Percentiles rank a stretch among this genome's conserved stretches.
Conservation (phyloP, 495 filamentous ascomycete genomes). For the Letharia lupina region DNA sequence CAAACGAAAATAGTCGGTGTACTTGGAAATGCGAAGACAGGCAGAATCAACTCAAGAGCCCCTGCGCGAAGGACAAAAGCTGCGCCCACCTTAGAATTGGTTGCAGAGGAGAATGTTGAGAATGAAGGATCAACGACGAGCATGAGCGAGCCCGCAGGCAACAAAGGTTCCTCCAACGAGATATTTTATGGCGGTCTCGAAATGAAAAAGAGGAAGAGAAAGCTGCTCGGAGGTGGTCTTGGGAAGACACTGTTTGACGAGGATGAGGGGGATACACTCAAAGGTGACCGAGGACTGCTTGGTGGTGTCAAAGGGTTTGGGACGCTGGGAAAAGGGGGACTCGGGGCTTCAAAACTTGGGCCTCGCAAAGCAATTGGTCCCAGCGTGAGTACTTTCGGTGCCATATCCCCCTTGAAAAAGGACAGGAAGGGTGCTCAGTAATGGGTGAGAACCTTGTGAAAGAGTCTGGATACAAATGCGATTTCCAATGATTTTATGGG, state of each 20-base stretch:
- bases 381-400: slow-evolving; percentile 33
- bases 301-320: slow-evolving; percentile 25
- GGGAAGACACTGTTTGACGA: slow-evolving; percentile 69
- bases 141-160: slow-evolving; percentile 11
- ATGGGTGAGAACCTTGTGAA: neutral
- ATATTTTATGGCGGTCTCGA: slow-evolving; percentile 3
- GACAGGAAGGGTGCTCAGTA: slow-evolving; percentile 47
- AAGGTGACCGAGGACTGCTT: slow-evolving; percentile 29
- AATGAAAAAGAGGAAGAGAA: slow-evolving; percentile 58
- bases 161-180: slow-evolving; percentile 2
- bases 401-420: slow-evolving; percentile 77
- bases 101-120: slow-evolving; percentile 41
- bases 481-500: neutral
- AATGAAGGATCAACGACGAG: slow-evolving; percentile 7
- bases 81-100: slow-evolving; percentile 35
- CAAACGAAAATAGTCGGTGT: neutral
- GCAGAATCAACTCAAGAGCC: slow-evolving; percentile 29
- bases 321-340: slow-evolving; percentile 23
- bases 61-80: slow-evolving; percentile 27
- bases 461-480: neutral
- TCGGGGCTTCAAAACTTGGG: slow-evolving; percentile 7
- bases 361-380: slow-evolving; percentile 19
- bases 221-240: slow-evolving; percentile 51
- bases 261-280: slow-evolving; percentile 52
- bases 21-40: slow-evolving; percentile 24